Conservation (phyloP, 352 stramenopile species). For the Peronosclerospora sorghi region DNA sequence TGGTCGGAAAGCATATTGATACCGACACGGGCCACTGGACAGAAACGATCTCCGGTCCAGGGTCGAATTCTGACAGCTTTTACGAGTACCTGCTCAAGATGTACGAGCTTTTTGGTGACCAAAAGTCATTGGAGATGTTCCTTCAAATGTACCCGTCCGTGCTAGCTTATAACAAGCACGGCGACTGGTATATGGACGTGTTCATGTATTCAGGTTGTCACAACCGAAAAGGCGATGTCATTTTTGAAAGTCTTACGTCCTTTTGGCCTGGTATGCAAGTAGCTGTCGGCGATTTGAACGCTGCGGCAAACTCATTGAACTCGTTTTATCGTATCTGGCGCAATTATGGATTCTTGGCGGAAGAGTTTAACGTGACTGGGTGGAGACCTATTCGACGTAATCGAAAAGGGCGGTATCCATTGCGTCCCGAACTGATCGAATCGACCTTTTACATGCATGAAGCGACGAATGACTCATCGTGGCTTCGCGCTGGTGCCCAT, state of each 20-base stretch:
- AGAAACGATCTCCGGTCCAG: slow-evolving; percentile 68
- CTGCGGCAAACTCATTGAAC: slow-evolving; percentile 84
- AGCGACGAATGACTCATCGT: slow-evolving; percentile 76
- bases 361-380: slow-evolving; percentile 89
- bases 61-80: slow-evolving; percentile 95
- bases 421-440: slow-evolving; percentile 97
- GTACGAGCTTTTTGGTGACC: slow-evolving; percentile 91
- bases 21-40: slow-evolving; percentile 81
- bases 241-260: slow-evolving; percentile 86
- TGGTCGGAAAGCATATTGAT: slow-evolving; percentile 96
- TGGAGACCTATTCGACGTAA: slow-evolving; percentile 53
- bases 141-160: slow-evolving; percentile 56
- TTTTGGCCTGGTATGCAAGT: slow-evolving; percentile 97
- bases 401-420: slow-evolving; percentile 74
- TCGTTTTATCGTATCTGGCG: slow-evolving; percentile 92
- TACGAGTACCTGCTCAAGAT: slow-evolving; percentile 98
- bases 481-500: slow-evolving; percentile 65
- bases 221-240: slow-evolving; percentile 22
- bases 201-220: slow-evolving; percentile 74
- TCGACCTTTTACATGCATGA: slow-evolving; percentile 94
- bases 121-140: slow-evolving; percentile 89
- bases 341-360: slow-evolving; percentile 92
- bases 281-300: slow-evolving; percentile 83
- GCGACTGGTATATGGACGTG: slow-evolving; percentile 80
- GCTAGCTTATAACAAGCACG: slow-evolving; percentile 57